Percentiles rank a stretch among this genome's conserved stretches.
phyloP scores from a whole-genome alignment of 1,139 yeast species.

The Sugiyamaella novakii region DNA sequence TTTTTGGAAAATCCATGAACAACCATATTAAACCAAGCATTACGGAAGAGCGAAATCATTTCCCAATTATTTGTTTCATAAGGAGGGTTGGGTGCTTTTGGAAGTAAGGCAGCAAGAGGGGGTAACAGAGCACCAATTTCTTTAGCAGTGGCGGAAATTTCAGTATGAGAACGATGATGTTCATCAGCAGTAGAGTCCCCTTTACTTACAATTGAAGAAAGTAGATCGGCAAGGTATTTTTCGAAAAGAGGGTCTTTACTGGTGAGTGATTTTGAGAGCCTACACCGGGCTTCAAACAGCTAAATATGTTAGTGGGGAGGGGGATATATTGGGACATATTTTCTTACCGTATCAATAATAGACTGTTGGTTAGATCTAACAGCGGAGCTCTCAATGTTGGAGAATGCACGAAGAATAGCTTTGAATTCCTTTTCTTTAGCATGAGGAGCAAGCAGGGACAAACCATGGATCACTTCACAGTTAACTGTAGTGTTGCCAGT shows the following conservation, averaged over 20 bases:
- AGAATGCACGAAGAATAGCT: conserved; percentile 51
- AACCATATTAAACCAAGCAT: conserved; percentile 92
- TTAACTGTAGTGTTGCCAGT: conserved; percentile 47
- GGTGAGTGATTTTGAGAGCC: conserved; percentile 49
- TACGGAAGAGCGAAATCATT: conserved; percentile 65
- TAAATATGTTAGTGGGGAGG: conserved; percentile 7
- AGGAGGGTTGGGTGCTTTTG: conserved; percentile 53
- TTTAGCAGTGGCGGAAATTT: conserved; percentile 73
- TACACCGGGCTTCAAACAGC: conserved; percentile 29
- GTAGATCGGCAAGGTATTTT: conserved; percentile 64
- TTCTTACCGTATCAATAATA: conserved; percentile 35
- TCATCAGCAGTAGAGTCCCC: conserved; percentile 83
- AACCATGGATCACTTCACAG: conserved; percentile 52
- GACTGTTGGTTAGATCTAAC: conserved; percentile 27
- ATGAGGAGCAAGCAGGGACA: conserved; percentile 59
- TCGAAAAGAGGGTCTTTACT: conserved; percentile 51
- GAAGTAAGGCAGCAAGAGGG: conserved; percentile 77
- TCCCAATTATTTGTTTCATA: conserved; percentile 49
- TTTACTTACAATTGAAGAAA: conserved; percentile 67
- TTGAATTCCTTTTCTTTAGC: conserved; percentile 64
- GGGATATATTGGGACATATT: background rate
- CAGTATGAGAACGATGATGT: conserved; percentile 80
- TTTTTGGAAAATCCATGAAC: conserved; percentile 81
- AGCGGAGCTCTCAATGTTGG: conserved; percentile 36
- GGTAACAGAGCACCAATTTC: conserved; percentile 68